Conservation (phyloP, 345 rosid species). For the Bruguiera gymnorhiza region DNA sequence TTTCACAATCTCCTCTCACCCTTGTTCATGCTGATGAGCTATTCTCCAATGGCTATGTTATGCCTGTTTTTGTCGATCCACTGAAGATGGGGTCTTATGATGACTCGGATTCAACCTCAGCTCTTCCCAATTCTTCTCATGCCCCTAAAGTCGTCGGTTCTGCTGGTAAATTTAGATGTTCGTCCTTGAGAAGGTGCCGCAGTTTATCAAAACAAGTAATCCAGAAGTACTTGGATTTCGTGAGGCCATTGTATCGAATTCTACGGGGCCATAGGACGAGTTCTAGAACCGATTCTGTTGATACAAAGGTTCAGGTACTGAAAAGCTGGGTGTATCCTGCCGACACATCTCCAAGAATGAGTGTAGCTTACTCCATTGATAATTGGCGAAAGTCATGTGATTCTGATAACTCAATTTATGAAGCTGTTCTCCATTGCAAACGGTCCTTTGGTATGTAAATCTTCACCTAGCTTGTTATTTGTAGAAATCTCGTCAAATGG, state of each 20-base stretch:
- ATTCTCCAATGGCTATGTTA: slow-evolving; percentile 69
- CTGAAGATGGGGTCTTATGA: slow-evolving; percentile 37
- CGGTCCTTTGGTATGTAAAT: slow-evolving; percentile 59
- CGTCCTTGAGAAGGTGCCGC: slow-evolving; percentile 50
- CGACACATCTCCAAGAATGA: slow-evolving; percentile 64
- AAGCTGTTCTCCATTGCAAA: slow-evolving; percentile 96
- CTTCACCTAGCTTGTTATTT: background rate
- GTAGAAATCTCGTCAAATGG: too few species aligned
- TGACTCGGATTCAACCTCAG: slow-evolving; percentile 24
- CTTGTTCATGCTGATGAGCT: slow-evolving; percentile 84
- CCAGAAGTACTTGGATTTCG: slow-evolving; percentile 65
- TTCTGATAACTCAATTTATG: slow-evolving; percentile 85
- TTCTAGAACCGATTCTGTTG: slow-evolving; percentile 32
- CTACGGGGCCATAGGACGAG: slow-evolving; percentile 46
- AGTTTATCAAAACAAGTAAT: slow-evolving; percentile 51
- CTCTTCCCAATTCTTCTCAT: slow-evolving; percentile 28
- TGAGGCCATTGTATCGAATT: slow-evolving; percentile 62
- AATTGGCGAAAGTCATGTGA: slow-evolving; percentile 75
- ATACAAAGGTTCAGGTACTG: slow-evolving; percentile 27
- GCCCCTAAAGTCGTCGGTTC: slow-evolving; percentile 25
- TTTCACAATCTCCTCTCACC: slow-evolving; percentile 49
- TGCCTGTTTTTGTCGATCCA: slow-evolving; percentile 52
- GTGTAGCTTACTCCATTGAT: slow-evolving; percentile 57
- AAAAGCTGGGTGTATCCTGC: slow-evolving; percentile 52
- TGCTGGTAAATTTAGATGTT: slow-evolving; percentile 24